Evolutionary conservation across 805 yeast genomes (phyloP), one percentile per base, ranked within the genome.

Genomic region (Tetrapisispora arboricola): DNA sequence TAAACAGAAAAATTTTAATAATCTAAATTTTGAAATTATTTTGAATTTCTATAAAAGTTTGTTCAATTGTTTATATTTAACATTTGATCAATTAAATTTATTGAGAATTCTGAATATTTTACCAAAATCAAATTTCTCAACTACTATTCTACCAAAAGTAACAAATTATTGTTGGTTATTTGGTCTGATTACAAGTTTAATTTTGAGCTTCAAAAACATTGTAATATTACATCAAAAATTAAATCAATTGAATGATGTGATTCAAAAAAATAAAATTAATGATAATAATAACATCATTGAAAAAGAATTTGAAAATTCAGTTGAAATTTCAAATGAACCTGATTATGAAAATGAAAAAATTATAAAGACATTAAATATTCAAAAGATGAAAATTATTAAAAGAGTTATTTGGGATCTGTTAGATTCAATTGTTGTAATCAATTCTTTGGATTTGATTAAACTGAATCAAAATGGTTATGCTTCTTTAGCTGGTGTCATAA

Each of bases 401-500:
- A 84, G 78, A 63, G 64, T 85, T 45, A 61, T 80, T 22, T 84
- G 90, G 84, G 90, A 86, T 58, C 58, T 72, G 10, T 71, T 82
- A 46, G 96, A 88, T 63, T 57, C 75, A 47, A 69, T 82, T 47
- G 80, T 88, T 53, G 94, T 92, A 11, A 18, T 65, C 80, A 56
- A 78, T 82, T 61, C 74, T 78, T 40, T 72, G 84, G 61, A 70
- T 73, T 43, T 64, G 68, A 62, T 65, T 82, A 51, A 68, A 69
- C 50, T 34, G n/a, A 66, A 76, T 52, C 75, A 78, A 57, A 96
- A 88, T 51, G 92, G 94, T 38, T 70, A 78, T 32, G 75, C 86
- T 38, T 96, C 94, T 28, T 64, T 79, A 43, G 86, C 92, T 29
- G 97, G 97, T 57, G 72, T 82, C 20, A 64, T 84, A 44, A 86